These are phyloP conservation scores for Globisporangium apiculatum DNA, from an alignment of 352 stramenopile genomes.

Conservation along the genomic window DNA sequence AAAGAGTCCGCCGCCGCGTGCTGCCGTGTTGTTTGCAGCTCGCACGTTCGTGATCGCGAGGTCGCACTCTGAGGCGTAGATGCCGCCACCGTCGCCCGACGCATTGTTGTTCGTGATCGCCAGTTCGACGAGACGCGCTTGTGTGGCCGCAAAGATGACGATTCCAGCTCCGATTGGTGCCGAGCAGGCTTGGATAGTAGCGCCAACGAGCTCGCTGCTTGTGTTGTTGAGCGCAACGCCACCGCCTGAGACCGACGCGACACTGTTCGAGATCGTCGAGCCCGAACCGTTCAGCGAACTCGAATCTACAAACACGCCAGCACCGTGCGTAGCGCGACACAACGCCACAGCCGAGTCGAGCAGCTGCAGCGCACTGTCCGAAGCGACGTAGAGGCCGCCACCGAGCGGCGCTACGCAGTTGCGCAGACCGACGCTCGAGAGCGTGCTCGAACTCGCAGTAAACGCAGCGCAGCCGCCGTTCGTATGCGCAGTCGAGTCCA, in stretches of 20 bases:
- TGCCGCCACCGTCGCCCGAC: slow-evolving; percentile 19
- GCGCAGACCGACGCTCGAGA: neutral
- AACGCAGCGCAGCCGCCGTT: slow-evolving; percentile 25
- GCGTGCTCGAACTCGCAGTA: slow-evolving; percentile 9
- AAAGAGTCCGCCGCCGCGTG: slow-evolving; percentile 21
- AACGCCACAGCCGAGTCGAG: slow-evolving; percentile 2
- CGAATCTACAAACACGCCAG: slow-evolving; percentile 22
- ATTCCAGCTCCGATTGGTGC: slow-evolving; percentile 23
- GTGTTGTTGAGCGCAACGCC: slow-evolving; percentile 23
- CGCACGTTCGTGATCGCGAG: slow-evolving; percentile 8
- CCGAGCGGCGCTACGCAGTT: slow-evolving; percentile 17
- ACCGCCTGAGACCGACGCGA: slow-evolving; percentile 16
- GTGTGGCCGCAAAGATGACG: neutral
- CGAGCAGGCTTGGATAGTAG: slow-evolving; percentile 18
- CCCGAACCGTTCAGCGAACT: slow-evolving; percentile 16
- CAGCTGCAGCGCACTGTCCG: slow-evolving; percentile 16
- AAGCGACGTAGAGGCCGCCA: slow-evolving; percentile 18
- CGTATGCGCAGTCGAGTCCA: slow-evolving; percentile 10
- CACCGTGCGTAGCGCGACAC: slow-evolving; percentile 17
- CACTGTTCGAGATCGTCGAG: slow-evolving; percentile 7
- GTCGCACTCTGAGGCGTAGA: slow-evolving; percentile 8
- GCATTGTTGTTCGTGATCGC: slow-evolving; percentile 14
- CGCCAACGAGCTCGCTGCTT: slow-evolving; percentile 15
- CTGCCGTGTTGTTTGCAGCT: slow-evolving; percentile 17
- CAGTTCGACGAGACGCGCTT: slow-evolving; percentile 9